Conservation (phyloP, 352 stramenopile genomes). For the Globisporangium nodosum region DNA sequence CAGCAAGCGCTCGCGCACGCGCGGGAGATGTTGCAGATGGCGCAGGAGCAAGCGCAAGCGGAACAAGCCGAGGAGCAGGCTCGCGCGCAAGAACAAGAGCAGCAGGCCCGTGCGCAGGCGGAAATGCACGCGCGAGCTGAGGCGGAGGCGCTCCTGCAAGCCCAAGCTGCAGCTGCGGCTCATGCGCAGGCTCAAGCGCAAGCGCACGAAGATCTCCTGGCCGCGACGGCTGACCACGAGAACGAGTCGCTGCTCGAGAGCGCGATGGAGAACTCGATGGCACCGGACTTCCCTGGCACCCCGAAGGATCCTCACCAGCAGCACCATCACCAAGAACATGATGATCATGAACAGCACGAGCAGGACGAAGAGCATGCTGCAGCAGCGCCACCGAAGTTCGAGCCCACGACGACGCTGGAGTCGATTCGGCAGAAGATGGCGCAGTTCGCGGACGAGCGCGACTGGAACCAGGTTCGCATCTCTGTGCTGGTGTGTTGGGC, state of each 20-base stretch:
- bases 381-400: slow-evolving; percentile 24
- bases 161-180: neutral
- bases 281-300: slow-evolving; percentile 16
- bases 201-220: slow-evolving; percentile 39
- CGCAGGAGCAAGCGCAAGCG: slow-evolving; percentile 16
- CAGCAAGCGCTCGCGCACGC: slow-evolving; percentile 28
- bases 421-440: slow-evolving; percentile 45
- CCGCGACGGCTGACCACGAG: slow-evolving; percentile 30
- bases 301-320: slow-evolving; percentile 11
- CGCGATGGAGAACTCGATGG: slow-evolving; percentile 47
- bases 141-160: neutral
- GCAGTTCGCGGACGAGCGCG: slow-evolving; percentile 51
- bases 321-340: neutral
- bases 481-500: neutral
- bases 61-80: slow-evolving; percentile 16
- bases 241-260: slow-evolving; percentile 46
- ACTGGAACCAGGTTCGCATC: slow-evolving; percentile 47
- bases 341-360: neutral
- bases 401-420: slow-evolving; percentile 53
- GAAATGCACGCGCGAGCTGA: slow-evolving; percentile 4
- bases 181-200: neutral
- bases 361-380: neutral
- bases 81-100: neutral
- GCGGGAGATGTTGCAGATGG: slow-evolving; percentile 9
- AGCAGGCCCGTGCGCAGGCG: slow-evolving; percentile 21